Base-by-base conservation (phyloP, 73 alveolate genomes). In the Blepharisma japonicum region DNA sequence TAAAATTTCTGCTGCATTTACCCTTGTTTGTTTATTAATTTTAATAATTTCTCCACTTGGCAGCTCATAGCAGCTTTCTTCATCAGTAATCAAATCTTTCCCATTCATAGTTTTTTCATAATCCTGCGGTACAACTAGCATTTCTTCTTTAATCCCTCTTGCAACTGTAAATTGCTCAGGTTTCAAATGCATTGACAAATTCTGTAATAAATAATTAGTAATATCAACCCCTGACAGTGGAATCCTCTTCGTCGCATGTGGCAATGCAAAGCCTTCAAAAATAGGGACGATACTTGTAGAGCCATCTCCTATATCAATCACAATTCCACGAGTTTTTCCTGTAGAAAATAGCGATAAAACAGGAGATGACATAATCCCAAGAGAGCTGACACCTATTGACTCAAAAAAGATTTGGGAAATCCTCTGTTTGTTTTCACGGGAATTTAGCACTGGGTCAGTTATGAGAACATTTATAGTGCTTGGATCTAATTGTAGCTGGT, bases 151-250 rank as follows among this genome's bases (percentile, higher is more conserved):
- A 48, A 87, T 83, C 7, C 71, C 83, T 71, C 91, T 78, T 25
- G 87, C 71, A 55, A 77, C 55, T 21, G 68, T 83, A 27, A 56
- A 51, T 46, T 87, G 77, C 0, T 51, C 55, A 21, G 56, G 67
- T 6, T 71, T 68, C 42, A 84, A 68, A n/a, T 55, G 81, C 14
- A 74, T 45, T 27, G 25, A 27, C 6, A 87, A 78, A 18, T 56
- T n/a, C 45, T 66, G 72, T 5, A 77, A 55, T 2, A 87, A 54
- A 6, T 51, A 53, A 32, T 51, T 14, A 20, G 94, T 87, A 5
- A 87, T 82, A 68, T 87, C 94, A 91, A 53, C 7, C 92, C 99
- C 99, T n/a, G 97, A 96, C 7, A 95, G 79, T 18, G 90, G 93
- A 54, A 92, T 90, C 77, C 89, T 88, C 9, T 77, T 68, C 48